Base-by-base conservation (phyloP, 148 eudicot species). In the Cornus controversa region DNA sequence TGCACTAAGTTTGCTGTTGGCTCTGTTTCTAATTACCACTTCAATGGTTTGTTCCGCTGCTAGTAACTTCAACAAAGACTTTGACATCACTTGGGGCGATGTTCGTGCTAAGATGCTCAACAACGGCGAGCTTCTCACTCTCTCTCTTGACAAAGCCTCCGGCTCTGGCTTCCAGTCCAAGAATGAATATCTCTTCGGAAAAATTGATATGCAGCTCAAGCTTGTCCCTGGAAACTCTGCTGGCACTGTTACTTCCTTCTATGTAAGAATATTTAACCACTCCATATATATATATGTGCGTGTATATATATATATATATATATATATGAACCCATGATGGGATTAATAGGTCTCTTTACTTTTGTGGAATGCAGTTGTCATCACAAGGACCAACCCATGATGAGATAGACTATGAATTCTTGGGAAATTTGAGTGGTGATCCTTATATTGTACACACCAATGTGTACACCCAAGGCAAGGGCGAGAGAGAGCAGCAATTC, bases 321-420 rank as follows among this genome's bases (percentile, higher is more conserved):
- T 2, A 50, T 50, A 3, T 50, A 15, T n/a, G n/a, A n/a, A n/a
- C n/a, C n/a, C n/a, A n/a, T n/a, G n/a, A n/a, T n/a, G n/a, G n/a
- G 54, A 47, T 14, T 47, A 10, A 47, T 47, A n/a, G n/a, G n/a
- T n/a, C 2, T 1, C 5, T 60, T 20, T 18, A 60, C 0, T 60
- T 60, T 3, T 60, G 8, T 45, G 27, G 23, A 36, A 67, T 36
- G 77, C 81, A 82, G 85, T 69, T 85, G 62, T 81, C 82, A 37
- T 85, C 84, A 60, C 76, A 79, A 82, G 87, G 85, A 26, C 37
- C 78, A 57, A 63, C 62, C 69, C 85, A 81, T 67, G 87, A 85
- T 26, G 87, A 85, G 72, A 85, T 85, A 68, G 87, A 85, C 71
- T 85, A 72, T 28, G 87, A 85, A 34, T 85, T 85, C 54, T 66